A percentile compares a stretch with the other conserved stretches of the same genome.
Conservation (phyloP, 1,284 basidiomycete species). For the Rhodotorula sp. region DNA sequence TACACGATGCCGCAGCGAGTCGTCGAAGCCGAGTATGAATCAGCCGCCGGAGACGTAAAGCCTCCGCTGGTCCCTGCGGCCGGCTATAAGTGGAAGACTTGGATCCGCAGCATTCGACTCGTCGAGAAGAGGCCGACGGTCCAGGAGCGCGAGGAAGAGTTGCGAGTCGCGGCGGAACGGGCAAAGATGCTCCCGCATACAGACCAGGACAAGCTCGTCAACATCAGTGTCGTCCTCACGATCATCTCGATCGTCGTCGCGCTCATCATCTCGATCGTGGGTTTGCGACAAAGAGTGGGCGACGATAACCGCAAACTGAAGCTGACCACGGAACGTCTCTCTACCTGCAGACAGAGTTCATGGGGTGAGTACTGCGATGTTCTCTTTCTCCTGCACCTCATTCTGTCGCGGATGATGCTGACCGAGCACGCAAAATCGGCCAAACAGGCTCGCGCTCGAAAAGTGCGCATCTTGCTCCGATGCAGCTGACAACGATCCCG, state of each 20-base stretch:
- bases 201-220: slow-evolving; percentile 37
- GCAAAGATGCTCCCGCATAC: slow-evolving; percentile 13
- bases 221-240: slow-evolving; percentile 47
- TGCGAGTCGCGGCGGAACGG: slow-evolving; percentile 9
- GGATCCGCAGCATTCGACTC: neutral
- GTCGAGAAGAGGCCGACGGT: slow-evolving; percentile 9
- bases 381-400: neutral
- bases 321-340: slow-evolving; percentile 3
- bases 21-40: neutral
- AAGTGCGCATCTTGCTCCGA: slow-evolving; percentile 47
- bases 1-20: slow-evolving; percentile 42
- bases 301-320: too few relatives aligned
- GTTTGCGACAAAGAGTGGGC: neutral
- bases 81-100: neutral
- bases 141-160: slow-evolving; percentile 6
- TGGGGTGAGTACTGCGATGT: slow-evolving; percentile 42
- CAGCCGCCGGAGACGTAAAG: neutral
- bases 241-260: slow-evolving; percentile 46
- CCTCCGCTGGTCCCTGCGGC: too few relatives aligned
- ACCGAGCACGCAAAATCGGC: neutral
- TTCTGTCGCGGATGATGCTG: neutral
- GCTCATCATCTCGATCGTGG: slow-evolving; percentile 27
- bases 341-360: slow-evolving; percentile 44
- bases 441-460: slow-evolving; percentile 42
- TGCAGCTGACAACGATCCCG: slow-evolving; percentile 46